A percentile compares a stretch with the other conserved stretches of the same genome.
Evolutionary conservation across 2,329 filamentous ascomycete species (phyloP).

Genomic region (Monosporascus ibericus): DNA sequence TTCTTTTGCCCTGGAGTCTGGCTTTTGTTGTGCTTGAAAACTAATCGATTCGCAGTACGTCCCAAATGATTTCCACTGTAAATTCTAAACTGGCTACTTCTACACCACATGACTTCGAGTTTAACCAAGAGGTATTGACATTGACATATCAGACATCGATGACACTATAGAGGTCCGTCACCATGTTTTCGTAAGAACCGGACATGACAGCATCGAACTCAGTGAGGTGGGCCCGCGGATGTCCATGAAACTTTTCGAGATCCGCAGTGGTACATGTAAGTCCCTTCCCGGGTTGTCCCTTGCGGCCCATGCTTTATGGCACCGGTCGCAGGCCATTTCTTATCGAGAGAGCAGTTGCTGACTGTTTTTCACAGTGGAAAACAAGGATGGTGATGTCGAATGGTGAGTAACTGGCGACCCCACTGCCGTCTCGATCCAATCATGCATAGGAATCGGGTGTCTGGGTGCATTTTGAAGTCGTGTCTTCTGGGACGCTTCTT

Average conservation of each 20-base stretch:
- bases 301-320: too few relatives aligned
- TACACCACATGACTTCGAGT: too few relatives aligned
- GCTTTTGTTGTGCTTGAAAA: neutral
- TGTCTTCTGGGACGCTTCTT: neutral
- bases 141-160: constrained; percentile 60
- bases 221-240: constrained; percentile 89
- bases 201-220: constrained; percentile 82
- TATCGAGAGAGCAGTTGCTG: neutral
- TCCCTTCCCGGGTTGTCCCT: neutral
- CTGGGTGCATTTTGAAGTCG: neutral
- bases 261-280: constrained; percentile 62
- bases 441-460: neutral
- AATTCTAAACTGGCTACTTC: too few relatives aligned
- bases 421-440: neutral
- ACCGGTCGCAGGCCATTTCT: too few relatives aligned
- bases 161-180: constrained; percentile 91
- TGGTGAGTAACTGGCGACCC: constrained; percentile 38
- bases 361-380: constrained; percentile 60
- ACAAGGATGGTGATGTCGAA: constrained; percentile 91
- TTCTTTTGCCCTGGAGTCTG: too few relatives aligned
- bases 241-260: constrained; percentile 96
- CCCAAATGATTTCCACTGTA: neutral
- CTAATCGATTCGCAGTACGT: neutral
- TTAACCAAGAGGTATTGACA: constrained; percentile 20
- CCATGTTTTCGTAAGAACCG: constrained; percentile 89